Percentiles rank a stretch among this genome's conserved stretches.
Evolutionary conservation across 164 flowering plant genomes (phyloP).

Genomic region (Umbilicus rupestris): DNA sequence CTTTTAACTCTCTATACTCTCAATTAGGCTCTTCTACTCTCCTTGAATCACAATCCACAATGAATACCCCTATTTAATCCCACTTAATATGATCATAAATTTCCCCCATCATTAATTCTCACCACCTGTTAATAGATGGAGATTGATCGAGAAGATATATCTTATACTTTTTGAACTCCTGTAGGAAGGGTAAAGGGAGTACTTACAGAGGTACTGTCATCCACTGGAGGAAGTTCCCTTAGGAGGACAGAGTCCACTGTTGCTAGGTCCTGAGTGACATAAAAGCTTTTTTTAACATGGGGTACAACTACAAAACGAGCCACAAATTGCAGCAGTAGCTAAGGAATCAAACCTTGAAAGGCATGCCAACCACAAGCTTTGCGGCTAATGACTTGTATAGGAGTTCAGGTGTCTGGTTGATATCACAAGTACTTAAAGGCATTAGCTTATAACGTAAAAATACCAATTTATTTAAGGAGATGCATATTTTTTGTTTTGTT

Average conservation of each 20-base stretch:
- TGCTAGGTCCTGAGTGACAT: conserved; percentile 65
- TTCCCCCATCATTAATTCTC: too few relatives aligned
- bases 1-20: too few relatives aligned
- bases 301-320: not conserved
- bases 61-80: too few relatives aligned
- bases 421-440: not conserved
- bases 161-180: not conserved
- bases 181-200: conserved; percentile 6
- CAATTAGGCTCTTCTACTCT: too few relatives aligned
- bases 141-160: not conserved
- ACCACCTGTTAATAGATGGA: too few relatives aligned
- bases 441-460: not conserved
- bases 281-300: not conserved
- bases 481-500: not conserved
- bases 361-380: conserved; percentile 95
- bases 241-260: conserved; percentile 88
- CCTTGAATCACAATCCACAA: too few relatives aligned
- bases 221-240: conserved; percentile 78
- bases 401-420: conserved; percentile 64
- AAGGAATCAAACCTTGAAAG: conserved; percentile 62
- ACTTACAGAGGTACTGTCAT: conserved; percentile 70
- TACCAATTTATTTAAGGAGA: too few relatives aligned
- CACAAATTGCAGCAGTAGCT: not conserved
- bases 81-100: too few relatives aligned
- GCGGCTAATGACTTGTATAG: conserved; percentile 84